Base-by-base conservation (phyloP, 2,329 filamentous ascomycete genomes). In the Phoma sp. region DNA sequence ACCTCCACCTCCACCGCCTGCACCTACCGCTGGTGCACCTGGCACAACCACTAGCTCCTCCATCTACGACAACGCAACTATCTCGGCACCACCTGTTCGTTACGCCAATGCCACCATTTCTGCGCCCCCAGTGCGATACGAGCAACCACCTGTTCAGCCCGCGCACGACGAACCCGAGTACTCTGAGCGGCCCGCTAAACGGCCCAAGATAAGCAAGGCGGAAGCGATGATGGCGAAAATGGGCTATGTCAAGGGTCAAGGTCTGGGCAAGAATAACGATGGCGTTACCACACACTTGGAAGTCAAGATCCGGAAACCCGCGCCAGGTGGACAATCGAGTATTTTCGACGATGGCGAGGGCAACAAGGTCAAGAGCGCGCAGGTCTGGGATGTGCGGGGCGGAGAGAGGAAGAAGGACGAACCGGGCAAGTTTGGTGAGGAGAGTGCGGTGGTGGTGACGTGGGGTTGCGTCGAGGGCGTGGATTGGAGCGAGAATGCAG, bases 191-290 rank as follows among this genome's bases (percentile, higher is more conserved):
- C 78, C 37, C 57, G 82, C 59, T 29, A 78, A 74, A 36, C 59
- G 67, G 2, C 54, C 59, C 9, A 69, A 70, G 59, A 60, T 68
- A n/a, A 69, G 61, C 60, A 69, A 68, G 74, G 95, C 92, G 0
- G 86, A 92, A 62, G 89, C 92, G 28, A 84, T 98, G 50, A 92
- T 99, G 86, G 84, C 86, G 57, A 98, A 97, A 73, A 95, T 96
- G 77, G 95, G 95, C 49, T 98, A 93, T 91, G 88, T 87, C 29
- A 89, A 93, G 68, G 95, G 95, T 20, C 84, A 88, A 58, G 95
- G 95, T 17, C 85, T 99, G 4, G 95, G 95, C 62, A 92, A 91
- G 14, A 84, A 88, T 58, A 87, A 86, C 26, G 86, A 87, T 20
- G 95, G 95, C 56, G 97, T 99, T 65, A 83, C 91, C 47, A 91